Conservation (phyloP, 257 asterid species). For the Lavandula angustifolia region DNA sequence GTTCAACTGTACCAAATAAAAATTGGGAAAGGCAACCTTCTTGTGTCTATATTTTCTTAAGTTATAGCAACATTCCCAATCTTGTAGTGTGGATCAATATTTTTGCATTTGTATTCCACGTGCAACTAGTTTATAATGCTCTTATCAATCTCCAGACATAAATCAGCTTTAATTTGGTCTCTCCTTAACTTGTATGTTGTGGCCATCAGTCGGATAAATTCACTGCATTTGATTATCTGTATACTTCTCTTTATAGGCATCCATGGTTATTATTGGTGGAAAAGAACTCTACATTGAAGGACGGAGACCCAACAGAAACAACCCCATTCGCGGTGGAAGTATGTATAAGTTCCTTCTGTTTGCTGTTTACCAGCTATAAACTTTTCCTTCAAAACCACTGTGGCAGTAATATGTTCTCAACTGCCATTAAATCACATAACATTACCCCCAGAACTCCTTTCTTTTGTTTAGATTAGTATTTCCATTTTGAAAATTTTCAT, state of each 20-base stretch:
- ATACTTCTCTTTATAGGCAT: conserved; percentile 62
- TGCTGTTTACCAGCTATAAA: neutral
- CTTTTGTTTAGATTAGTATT: no score
- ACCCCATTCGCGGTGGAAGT: conserved; percentile 76
- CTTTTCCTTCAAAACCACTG: neutral
- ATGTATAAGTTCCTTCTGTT: conserved; percentile 35
- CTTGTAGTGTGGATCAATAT: neutral
- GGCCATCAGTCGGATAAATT: neutral
- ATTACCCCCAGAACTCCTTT: neutral
- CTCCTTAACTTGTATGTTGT: no score
- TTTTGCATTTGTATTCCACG: neutral
- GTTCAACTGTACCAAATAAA: no score
- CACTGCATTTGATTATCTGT: conserved; percentile 1
- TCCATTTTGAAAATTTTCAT: neutral
- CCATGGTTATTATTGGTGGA: conserved; percentile 67
- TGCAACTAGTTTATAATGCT: neutral
- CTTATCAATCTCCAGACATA: neutral
- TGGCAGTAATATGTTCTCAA: neutral
- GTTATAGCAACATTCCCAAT: conserved; percentile 1
- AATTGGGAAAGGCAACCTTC: neutral
- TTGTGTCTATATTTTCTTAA: neutral
- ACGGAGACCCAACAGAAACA: conserved; percentile 82
- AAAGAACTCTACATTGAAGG: conserved; percentile 92
- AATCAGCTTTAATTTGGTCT: neutral
- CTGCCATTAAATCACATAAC: neutral